Conservation (phyloP, 2,329 filamentous ascomycete genomes). For the Sphaerostilbella broomeana region DNA sequence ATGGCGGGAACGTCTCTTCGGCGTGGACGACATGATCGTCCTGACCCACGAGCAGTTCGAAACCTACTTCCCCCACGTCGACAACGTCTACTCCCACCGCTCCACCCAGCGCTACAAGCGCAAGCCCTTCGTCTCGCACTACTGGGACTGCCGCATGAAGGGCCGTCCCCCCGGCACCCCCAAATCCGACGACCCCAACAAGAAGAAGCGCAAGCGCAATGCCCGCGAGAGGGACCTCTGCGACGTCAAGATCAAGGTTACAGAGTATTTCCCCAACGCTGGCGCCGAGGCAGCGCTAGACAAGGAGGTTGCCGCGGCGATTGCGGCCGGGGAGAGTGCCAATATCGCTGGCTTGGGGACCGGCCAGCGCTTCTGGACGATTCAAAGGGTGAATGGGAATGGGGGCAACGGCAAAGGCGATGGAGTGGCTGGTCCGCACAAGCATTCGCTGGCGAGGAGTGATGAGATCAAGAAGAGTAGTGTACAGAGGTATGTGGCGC, state of each 20-base stretch:
- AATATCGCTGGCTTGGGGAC: conserved; percentile 23
- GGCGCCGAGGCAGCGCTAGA: conserved; percentile 23
- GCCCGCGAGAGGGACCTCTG: conserved; percentile 73
- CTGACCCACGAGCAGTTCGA: conserved; percentile 73
- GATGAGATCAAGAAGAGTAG: conserved; percentile 79
- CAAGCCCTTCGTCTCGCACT: conserved; percentile 75
- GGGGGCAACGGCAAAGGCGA: conserved; percentile 66
- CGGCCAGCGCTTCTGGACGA: conserved; percentile 60
- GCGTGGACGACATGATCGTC: conserved; percentile 66
- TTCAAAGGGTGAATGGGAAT: conserved; percentile 72
- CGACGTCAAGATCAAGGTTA: conserved; percentile 82
- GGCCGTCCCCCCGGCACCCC: conserved; percentile 71
- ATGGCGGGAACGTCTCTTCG: conserved; percentile 68
- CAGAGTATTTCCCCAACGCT: conserved; percentile 63
- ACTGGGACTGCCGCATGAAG: conserved; percentile 79
- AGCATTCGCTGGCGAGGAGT: conserved; percentile 65
- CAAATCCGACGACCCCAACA: conserved; percentile 71
- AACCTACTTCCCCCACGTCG: conserved; percentile 75
- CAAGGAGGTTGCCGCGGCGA: conserved; percentile 18
- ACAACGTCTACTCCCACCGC: conserved; percentile 79
- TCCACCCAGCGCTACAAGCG: conserved; percentile 76
- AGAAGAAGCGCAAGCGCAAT: conserved; percentile 73
- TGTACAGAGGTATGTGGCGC: conserved; percentile 58
- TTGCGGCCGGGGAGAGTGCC: conserved; percentile 8
- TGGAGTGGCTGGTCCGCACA: conserved; percentile 64